Evolutionary conservation across 176 grass and related monocot species (phyloP), one percentile per base, ranked within the genome.

Genomic region (Melocanna baccifera): DNA sequence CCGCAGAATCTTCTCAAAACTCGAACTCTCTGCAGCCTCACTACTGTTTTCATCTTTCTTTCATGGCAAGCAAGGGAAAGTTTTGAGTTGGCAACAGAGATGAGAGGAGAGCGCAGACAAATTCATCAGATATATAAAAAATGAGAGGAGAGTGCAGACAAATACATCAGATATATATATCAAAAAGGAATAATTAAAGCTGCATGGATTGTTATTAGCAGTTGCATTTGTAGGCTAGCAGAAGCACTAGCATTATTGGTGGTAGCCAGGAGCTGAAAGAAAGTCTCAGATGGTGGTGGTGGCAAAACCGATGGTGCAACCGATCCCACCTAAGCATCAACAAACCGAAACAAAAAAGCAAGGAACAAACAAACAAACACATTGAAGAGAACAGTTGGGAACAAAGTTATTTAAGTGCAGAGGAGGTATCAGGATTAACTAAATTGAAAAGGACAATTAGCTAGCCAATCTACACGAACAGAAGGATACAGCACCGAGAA

Each of bases 1-100:
- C 47, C 43, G 50, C 36, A 66, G 78, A 82, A 86, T 86, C 72
- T 73, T 81, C 82, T 76, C 73, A 77, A 86, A 86, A 72, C 43
- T 63, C 72, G 4, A 71, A 32, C 61, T 71, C 58, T 65, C 12
- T 72, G 56, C 15, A n/a, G 16, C 42, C 68, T 89, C 57, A 0
- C 18, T 48, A 20, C 12, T 40, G 71, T 11, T 30, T 41, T 41
- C 8, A 6, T 26, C 25, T 14, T 25, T 5, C 56, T 23, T 58
- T 23, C 22, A 9, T 57, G 53, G 5, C 5, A 53, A 40, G 6
- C 14, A 77, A 63, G 40, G 46, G 52, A 12, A 13, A 12, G 5
- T 12, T 39, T 55, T 37, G 48, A 75, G 81, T 14, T 81, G 71
- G 78, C 48, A 62, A 64, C 78, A 76, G 77, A 32, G 43, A 29